phyloP scores from a whole-genome alignment of 208 protist genomes.

The Naegleria lovaniensis region DNA sequence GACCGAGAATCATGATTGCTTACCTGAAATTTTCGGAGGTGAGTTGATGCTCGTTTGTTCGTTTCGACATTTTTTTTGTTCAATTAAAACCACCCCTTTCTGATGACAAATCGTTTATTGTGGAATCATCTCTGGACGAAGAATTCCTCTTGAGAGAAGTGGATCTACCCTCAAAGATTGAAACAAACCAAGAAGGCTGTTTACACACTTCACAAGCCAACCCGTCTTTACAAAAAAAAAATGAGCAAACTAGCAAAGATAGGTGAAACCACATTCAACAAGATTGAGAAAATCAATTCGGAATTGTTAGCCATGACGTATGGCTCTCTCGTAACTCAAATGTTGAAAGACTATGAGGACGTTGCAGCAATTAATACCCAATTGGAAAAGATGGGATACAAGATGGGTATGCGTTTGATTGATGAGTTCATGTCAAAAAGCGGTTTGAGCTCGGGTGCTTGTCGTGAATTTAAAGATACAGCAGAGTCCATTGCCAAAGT shows the following conservation, averaged over 20 bases:
- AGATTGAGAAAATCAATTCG: slow-evolving; percentile 55
- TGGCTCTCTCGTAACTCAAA: slow-evolving; percentile 88
- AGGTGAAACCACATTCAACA: slow-evolving; percentile 68
- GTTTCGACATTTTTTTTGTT: background rate
- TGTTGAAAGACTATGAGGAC: slow-evolving; percentile 85
- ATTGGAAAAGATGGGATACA: slow-evolving; percentile 90
- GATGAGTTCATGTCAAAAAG: slow-evolving; percentile 91
- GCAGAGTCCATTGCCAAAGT: slow-evolving; percentile 85
- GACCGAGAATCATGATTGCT: too few species aligned
- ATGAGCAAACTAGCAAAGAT: slow-evolving; percentile 42
- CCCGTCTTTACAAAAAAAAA: background rate
- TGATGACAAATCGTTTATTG: too few species aligned
- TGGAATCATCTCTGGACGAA: too few species aligned
- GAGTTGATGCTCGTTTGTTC: background rate
- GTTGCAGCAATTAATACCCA: slow-evolving; percentile 87
- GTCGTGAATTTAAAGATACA: slow-evolving; percentile 81
- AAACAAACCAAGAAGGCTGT: too few species aligned
- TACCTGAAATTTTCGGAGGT: background rate
- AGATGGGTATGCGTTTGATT: slow-evolving; percentile 88
- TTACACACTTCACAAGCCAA: too few species aligned
- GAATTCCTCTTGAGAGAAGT: background rate
- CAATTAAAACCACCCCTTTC: too few species aligned
- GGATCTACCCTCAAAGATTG: too few species aligned
- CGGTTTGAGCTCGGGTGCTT: slow-evolving; percentile 53
- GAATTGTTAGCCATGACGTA: slow-evolving; percentile 96